Base-by-base conservation (phyloP, 2,329 filamentous ascomycete species). In the Hymenoscyphus fructigenus region DNA sequence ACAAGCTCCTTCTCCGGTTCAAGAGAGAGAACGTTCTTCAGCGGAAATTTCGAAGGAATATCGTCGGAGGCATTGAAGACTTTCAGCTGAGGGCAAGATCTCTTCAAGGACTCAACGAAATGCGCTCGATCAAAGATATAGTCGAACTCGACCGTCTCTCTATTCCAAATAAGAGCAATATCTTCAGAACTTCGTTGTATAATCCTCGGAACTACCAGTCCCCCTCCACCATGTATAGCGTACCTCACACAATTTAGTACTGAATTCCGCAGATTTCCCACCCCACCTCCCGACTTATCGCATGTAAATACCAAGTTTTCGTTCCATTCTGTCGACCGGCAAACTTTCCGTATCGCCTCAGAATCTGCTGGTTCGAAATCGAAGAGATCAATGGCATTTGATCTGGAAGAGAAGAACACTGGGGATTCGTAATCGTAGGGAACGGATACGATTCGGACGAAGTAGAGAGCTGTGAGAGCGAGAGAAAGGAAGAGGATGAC, bases 221-320 rank as follows among this genome's bases (percentile, higher is more conserved):
- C 47, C 14, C 36, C 61, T 17, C 61, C 61, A 12, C 53, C 61
- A n/a, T 56, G 34, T 14, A 63, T 74, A 23, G 70, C 65, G 65
- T 74, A 74, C 6, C 73, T 66, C 15, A 74, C 65, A 59, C 73
- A 74, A 50, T 70, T 72, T 32, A 75, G 63, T 32, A 74, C 69
- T 41, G 70, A 73, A 60, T 74, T 75, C 26, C 73, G 71, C 28
- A 74, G 63, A 57, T 73, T 74, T 9, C 72, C 71, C 14, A 75
- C 65, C 7, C 73, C 73, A 36, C 73, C 72, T n/a, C 66, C 64
- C 32, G 67, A 69, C 34, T 71, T 65, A 53, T 64, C 66, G 65
- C 73, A 75, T 12, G 70, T 72, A 60, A 74, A 71, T 6, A 70
- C 60, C 15, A 73, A 29, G 23, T 68, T 66, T 12, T 63, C 20